Base-by-base conservation (phyloP, 441 rosid species). In the Pelargonium myrrhifolium region DNA sequence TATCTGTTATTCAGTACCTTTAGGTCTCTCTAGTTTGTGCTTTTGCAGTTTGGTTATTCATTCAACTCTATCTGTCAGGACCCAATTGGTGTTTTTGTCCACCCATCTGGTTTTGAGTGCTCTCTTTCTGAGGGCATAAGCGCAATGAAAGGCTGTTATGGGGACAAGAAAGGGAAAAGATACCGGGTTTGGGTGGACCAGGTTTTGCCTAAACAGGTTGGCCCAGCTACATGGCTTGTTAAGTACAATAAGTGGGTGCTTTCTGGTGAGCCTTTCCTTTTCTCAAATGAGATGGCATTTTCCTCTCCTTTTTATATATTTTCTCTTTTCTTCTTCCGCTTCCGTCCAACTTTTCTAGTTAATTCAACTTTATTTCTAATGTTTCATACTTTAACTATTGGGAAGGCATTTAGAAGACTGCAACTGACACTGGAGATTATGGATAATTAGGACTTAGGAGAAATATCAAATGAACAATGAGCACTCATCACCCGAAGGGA, bases 101-200 rank as follows among this genome's bases (percentile, higher is more conserved):
- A 80, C 83, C 97, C 97, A 37, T 84, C 91, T 51, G 97, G 97
- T 69, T 70, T 75, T 66, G 89, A 89, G 76, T 73, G 76, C 9
- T 71, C 88, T 67, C 82, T 94, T 61, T 73, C 43, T 72, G 86
- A 82, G 5, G 79, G 83, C 67, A 64, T 88, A 63, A 79, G 78
- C 65, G 82, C 75, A 79, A 22, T 91, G 67, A 75, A 77, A 43
- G 80, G 69, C 65, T 71, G 65, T 75, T 81, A 89, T 69, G 96
- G 97, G 66, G 99, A 94, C 77, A 82, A 84, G 71, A 79, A 84
- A 74, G 96, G 92, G 45, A 85, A 85, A 81, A 72, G 60, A 24
- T 94, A 79, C 75, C 80, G 85, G 26, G 84, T 89, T 37, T 94
- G 97, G 99, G 89, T 82, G 68, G 97, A 94, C 77, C 83, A 73